Evolutionary conservation across 2,329 filamentous ascomycete genomes (phyloP).

Genomic region (Apiospora rasikravindrae): DNA sequence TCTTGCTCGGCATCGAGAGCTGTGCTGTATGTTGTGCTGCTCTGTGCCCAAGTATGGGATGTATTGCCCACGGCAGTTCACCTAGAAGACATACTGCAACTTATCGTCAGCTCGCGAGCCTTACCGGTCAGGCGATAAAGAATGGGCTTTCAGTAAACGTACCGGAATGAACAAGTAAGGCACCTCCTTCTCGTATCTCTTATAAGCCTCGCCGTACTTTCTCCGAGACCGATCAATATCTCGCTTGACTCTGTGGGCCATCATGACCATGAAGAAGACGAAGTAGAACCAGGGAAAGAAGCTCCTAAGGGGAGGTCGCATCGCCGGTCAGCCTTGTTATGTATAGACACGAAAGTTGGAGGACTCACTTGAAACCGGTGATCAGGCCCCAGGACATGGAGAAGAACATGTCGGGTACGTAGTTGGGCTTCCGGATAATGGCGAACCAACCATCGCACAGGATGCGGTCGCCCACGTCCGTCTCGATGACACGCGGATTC

Average conservation of each 20-base stretch:
- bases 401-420: slow-evolving; percentile 55
- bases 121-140: no score
- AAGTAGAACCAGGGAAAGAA: slow-evolving; percentile 92
- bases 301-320: slow-evolving; percentile 44
- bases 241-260: slow-evolving; percentile 75
- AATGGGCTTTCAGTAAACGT: slow-evolving; percentile 25
- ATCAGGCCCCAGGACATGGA: slow-evolving; percentile 55
- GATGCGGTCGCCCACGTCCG: slow-evolving; percentile 75
- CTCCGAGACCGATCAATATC: slow-evolving; percentile 76
- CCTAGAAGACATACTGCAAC: neutral
- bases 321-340: neutral
- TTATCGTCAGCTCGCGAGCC: neutral
- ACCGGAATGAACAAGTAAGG: slow-evolving; percentile 77
- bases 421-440: slow-evolving; percentile 67
- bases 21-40: no score
- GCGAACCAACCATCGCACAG: slow-evolving; percentile 88
- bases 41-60: neutral
- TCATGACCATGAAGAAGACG: slow-evolving; percentile 82
- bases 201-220: slow-evolving; percentile 85
- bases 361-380: slow-evolving; percentile 48
- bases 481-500: slow-evolving; percentile 79
- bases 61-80: neutral
- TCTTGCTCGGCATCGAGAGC: neutral
- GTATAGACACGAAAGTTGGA: neutral
- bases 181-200: slow-evolving; percentile 78